Conservation (phyloP, 192 early-diverging fungal genomes). For the Backusella tuberculispora region DNA sequence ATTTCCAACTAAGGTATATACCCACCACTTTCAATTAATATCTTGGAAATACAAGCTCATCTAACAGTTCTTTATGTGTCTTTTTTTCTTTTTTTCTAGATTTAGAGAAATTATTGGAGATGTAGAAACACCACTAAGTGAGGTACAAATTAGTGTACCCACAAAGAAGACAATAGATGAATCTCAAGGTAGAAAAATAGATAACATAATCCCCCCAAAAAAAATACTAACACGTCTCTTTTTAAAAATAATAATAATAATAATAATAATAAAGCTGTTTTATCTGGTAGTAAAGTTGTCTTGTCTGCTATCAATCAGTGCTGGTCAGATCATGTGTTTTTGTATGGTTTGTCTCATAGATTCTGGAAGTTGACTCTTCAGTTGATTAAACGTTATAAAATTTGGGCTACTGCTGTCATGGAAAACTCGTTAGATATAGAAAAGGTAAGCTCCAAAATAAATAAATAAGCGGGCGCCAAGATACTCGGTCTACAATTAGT, state of each 20-base stretch:
- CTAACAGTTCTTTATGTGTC: neutral
- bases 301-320: constrained; percentile 57
- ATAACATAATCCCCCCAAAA: neutral
- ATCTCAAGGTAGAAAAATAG: neutral
- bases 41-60: neutral
- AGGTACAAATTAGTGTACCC: constrained; percentile 2
- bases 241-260: no score
- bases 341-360: constrained; percentile 56
- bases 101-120: constrained; percentile 51
- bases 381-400: constrained; percentile 36
- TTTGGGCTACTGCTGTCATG: constrained; percentile 29
- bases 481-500: no score
- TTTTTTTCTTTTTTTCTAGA: constrained; percentile 13
- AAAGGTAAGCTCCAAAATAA: neutral
- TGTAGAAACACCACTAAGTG: constrained; percentile 43
- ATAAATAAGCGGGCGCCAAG: neutral
- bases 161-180: neutral
- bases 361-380: constrained; percentile 71
- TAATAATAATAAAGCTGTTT: constrained; percentile 15
- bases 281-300: constrained; percentile 52
- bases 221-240: neutral
- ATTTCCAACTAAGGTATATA: constrained; percentile 59
- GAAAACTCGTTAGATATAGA: neutral
- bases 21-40: neutral
- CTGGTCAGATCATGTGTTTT: constrained; percentile 62